phyloP scores from a whole-genome alignment of 352 stramenopile genomes.

The Phytophthora nicotianae region DNA sequence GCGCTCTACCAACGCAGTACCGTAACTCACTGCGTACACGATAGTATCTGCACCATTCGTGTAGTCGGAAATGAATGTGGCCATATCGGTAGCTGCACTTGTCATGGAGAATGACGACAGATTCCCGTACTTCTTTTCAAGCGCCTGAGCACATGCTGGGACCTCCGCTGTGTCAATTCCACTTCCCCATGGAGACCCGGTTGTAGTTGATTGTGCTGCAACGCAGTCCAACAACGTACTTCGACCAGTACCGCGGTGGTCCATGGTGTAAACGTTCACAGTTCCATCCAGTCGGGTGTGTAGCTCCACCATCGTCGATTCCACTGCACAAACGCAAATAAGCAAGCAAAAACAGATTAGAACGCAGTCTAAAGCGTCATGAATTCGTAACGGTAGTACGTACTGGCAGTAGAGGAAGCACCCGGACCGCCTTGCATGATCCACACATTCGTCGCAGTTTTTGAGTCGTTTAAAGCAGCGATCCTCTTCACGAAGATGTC shows the following conservation, averaged over 20 bases:
- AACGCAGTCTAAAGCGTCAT: not conserved
- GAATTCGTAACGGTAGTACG: not conserved
- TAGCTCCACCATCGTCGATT: conserved; percentile 41
- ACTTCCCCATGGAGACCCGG: conserved; percentile 35
- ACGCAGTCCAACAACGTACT: conserved; percentile 50
- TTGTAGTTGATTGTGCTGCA: conserved; percentile 40
- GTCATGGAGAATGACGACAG: conserved; percentile 55
- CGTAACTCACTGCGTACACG: conserved; percentile 58
- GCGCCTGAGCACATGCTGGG: conserved; percentile 39
- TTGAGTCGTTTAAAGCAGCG: conserved; percentile 18
- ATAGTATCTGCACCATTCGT: conserved; percentile 30
- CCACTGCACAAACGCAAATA: conserved; percentile 31
- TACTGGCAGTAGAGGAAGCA: conserved; percentile 43
- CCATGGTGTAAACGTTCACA: conserved; percentile 68
- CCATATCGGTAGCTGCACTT: conserved; percentile 43
- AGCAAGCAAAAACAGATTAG: not conserved
- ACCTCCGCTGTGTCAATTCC: conserved; percentile 37
- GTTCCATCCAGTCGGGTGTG: conserved; percentile 29
- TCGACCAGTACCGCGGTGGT: conserved; percentile 54
- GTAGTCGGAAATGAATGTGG: conserved; percentile 40
- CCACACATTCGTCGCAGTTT: conserved; percentile 43
- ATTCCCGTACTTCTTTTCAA: conserved; percentile 49
- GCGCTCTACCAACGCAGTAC: conserved; percentile 50
- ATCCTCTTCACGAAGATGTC: conserved; percentile 58
- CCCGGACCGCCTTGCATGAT: conserved; percentile 50